Conservation (phyloP, 768 basidiomycete genomes). For the Rhizopogon roseolus region DNA sequence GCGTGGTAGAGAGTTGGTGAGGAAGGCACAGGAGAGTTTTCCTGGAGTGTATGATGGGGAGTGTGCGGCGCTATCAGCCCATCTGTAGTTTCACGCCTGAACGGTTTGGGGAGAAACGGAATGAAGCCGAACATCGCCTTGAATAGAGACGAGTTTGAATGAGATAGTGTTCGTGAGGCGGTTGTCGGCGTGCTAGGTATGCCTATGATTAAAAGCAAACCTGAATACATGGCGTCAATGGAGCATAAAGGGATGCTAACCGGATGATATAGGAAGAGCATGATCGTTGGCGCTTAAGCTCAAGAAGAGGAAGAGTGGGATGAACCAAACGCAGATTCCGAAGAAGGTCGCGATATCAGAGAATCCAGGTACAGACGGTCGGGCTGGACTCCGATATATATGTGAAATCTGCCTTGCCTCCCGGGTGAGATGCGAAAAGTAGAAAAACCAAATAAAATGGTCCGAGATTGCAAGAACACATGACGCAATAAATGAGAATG, state of each 20-base stretch:
- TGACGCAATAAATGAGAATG: slow-evolving; percentile 77
- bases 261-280: slow-evolving; percentile 73
- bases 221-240: not conserved
- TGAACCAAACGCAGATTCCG: slow-evolving; percentile 80
- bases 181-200: slow-evolving; percentile 17
- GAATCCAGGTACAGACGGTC: slow-evolving; percentile 40
- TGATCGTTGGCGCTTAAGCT: slow-evolving; percentile 97
- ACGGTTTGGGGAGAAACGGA: slow-evolving; percentile 39
- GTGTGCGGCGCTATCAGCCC: slow-evolving; percentile 70
- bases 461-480: slow-evolving; percentile 81
- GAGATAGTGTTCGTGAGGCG: slow-evolving; percentile 23
- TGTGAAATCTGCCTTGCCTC: slow-evolving; percentile 50
- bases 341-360: slow-evolving; percentile 82
- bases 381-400: slow-evolving; percentile 39
- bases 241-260: slow-evolving; percentile 21
- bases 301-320: slow-evolving; percentile 91
- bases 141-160: slow-evolving; percentile 60
- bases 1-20: slow-evolving; percentile 22
- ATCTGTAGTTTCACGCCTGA: slow-evolving; percentile 49
- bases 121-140: slow-evolving; percentile 53
- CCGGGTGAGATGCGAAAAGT: slow-evolving; percentile 75
- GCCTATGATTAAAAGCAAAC: slow-evolving; percentile 6
- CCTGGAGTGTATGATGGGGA: slow-evolving; percentile 21
- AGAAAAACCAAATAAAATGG: slow-evolving; percentile 96
- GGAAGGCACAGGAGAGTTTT: slow-evolving; percentile 19